phyloP scores from a whole-genome alignment of 2,329 filamentous ascomycete genomes.

The Zymoseptoria crescenta region DNA sequence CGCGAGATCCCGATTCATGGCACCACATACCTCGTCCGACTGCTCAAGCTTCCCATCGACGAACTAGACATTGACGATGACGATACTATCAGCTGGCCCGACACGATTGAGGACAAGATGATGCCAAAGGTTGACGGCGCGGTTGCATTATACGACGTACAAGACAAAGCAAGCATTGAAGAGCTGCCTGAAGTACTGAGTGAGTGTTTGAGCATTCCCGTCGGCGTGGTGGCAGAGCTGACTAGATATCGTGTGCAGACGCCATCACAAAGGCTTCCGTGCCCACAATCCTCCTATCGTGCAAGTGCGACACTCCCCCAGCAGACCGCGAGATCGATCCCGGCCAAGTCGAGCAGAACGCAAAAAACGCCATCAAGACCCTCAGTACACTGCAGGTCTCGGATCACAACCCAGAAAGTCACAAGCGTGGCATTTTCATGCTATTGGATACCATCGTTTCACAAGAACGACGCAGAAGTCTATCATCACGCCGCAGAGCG shows the following conservation, averaged over 20 bases:
- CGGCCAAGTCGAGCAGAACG: slow-evolving; percentile 56
- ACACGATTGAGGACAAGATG: slow-evolving; percentile 53
- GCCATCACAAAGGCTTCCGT: slow-evolving; percentile 64
- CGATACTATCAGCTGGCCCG: slow-evolving; percentile 50
- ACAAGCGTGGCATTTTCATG: slow-evolving; percentile 66
- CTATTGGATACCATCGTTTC: slow-evolving; percentile 64
- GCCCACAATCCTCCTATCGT: slow-evolving; percentile 74
- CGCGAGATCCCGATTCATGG: slow-evolving; percentile 52
- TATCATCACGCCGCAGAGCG: slow-evolving; percentile 34
- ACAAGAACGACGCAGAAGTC: slow-evolving; percentile 14
- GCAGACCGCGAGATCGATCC: slow-evolving; percentile 64
- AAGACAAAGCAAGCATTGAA: slow-evolving; percentile 64
- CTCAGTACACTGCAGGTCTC: slow-evolving; percentile 68
- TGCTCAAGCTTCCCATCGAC: slow-evolving; percentile 48
- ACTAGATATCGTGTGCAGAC: slow-evolving; percentile 43
- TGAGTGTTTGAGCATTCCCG: slow-evolving; percentile 43
- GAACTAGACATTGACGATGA: slow-evolving; percentile 45
- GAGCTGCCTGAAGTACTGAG: slow-evolving; percentile 69
- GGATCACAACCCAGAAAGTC: slow-evolving; percentile 59
- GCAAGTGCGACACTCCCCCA: slow-evolving; percentile 77
- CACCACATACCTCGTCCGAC: slow-evolving; percentile 47
- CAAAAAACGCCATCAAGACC: slow-evolving; percentile 52
- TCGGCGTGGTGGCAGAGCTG: background rate
- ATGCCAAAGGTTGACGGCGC: slow-evolving; percentile 74
- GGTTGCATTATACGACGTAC: slow-evolving; percentile 80